Base-by-base conservation (phyloP, 345 rosid genomes). In the Eucalyptus coolabah region DNA sequence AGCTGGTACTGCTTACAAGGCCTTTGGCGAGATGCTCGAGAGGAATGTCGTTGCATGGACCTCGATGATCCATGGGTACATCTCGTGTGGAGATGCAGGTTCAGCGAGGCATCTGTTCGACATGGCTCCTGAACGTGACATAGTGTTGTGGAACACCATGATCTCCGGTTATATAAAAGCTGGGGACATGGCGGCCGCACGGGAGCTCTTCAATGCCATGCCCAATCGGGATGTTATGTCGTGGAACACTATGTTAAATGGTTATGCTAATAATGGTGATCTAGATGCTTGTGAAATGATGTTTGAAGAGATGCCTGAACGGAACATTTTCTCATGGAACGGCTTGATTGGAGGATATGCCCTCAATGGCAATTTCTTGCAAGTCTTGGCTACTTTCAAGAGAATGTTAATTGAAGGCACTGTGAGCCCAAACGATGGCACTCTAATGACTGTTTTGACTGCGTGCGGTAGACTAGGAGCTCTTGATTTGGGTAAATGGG, bases 401-500 rank as follows among this genome's bases (percentile, higher is more conserved):
- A 93, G 93, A 91, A 95, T 95, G 98, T 89, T 94, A 77, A 87
- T 72, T 12, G 96, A 96, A 90, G 92, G 89, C 51, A 89, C 37
- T 7, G 94, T 94, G 82, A 67, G 85, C 49, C 98, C 99, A 12
- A 97, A 95, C 86, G 97, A 95, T 87, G 99, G 94, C 47, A 97
- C 99, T 34, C 90, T 97, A 88, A 96, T 95, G 91, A 92, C 87
- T 28, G 97, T 92, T 54, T 92, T 98, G 87, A 94, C 99, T 19
- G 95, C 96, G 9, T 96, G 98, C 93, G 95, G 98, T 2, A 95
- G 94, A 92, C 90, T 96, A 89, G 98, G 99, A 91, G 97, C 98
- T 92, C 92, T 95, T 30, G 95, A 93, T 90, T 91, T 94, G 77
- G 98, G 97, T 56, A 93, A 93, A 89, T 94, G 98, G 97, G 92